A percentile compares a stretch with the other conserved stretches of the same genome.
phyloP scores from a whole-genome alignment of 2,329 filamentous ascomycete species.

The Lachnellula willkommii region DNA sequence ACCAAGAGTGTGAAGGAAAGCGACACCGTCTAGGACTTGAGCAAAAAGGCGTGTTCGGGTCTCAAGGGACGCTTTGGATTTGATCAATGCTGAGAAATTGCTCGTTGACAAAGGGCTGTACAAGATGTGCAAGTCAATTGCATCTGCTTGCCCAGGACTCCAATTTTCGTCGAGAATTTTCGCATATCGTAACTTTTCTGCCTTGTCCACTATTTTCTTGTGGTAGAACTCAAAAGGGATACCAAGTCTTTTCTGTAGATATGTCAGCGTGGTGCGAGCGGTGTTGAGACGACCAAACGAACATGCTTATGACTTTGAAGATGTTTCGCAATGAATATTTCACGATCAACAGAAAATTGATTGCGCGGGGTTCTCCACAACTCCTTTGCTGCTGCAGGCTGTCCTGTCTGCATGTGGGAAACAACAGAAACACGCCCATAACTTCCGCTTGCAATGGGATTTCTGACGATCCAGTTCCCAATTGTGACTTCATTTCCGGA shows the following conservation, averaged over 20 bases:
- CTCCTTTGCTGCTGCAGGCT: constrained; percentile 19
- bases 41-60: constrained; percentile 15
- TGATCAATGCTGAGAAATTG: constrained; percentile 15
- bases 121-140: constrained; percentile 17
- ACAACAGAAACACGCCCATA: constrained; percentile 17
- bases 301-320: constrained; percentile 15
- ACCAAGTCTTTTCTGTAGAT: constrained; percentile 12
- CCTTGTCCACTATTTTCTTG: constrained; percentile 9
- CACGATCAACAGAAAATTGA: constrained; percentile 12
- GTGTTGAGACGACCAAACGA: constrained; percentile 1
- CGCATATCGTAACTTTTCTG: constrained; percentile 10
- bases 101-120: constrained; percentile 19
- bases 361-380: constrained; percentile 18
- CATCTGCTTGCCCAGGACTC: constrained; percentile 13
- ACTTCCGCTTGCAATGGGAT: constrained; percentile 16
- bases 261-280: not conserved
- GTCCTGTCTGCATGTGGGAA: constrained; percentile 15
- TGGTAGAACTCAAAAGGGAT: constrained; percentile 17
- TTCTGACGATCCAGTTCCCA: constrained; percentile 19
- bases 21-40: constrained; percentile 18
- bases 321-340: constrained; percentile 14
- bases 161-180: constrained; percentile 18
- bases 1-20: constrained; percentile 16
- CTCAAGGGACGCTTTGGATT: constrained; percentile 12
- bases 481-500: constrained; percentile 14